Percentiles rank a stretch among this genome's conserved stretches.
phyloP scores from a whole-genome alignment of 208 protist genomes.

The Leishmania lainsoni region DNA sequence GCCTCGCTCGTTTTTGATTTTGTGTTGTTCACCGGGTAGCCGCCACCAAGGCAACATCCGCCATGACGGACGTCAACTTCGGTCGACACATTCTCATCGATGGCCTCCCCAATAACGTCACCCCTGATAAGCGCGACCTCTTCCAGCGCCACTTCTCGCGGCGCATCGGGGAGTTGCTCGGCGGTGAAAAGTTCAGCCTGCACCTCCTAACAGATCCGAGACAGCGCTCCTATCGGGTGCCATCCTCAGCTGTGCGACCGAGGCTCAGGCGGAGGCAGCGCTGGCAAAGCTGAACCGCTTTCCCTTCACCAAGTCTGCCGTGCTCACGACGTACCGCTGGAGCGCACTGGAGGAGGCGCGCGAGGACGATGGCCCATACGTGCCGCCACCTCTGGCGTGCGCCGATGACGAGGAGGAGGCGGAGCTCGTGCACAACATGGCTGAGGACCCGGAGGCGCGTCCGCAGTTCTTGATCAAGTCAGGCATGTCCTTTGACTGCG shows the following conservation, averaged over 20 bases:
- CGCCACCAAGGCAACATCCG: neutral
- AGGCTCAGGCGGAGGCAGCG: too few species aligned
- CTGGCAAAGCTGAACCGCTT: constrained; percentile 80
- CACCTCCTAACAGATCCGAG: constrained; percentile 68
- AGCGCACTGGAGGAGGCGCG: constrained; percentile 61
- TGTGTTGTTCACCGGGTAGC: neutral
- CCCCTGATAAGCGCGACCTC: constrained; percentile 73
- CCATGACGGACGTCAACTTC: constrained; percentile 50
- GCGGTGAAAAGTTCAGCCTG: constrained; percentile 73
- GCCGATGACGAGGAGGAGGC: constrained; percentile 57
- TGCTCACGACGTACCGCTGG: constrained; percentile 85
- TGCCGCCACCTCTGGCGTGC: constrained; percentile 53
- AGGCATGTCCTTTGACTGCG: constrained; percentile 63
- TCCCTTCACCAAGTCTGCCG: constrained; percentile 71
- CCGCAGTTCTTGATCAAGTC: constrained; percentile 89
- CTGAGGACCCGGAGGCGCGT: constrained; percentile 72
- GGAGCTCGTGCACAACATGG: constrained; percentile 86
- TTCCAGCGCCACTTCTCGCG: constrained; percentile 71
- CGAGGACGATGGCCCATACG: constrained; percentile 64
- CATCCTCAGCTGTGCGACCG: too few species aligned
- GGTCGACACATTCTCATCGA: constrained; percentile 77
- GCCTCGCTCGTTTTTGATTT: neutral
- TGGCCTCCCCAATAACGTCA: constrained; percentile 84
- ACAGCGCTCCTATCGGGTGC: constrained; percentile 57
- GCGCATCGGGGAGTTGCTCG: constrained; percentile 68